Conservation (phyloP, 495 filamentous ascomycete genomes). For the Penicillium steckii region DNA sequence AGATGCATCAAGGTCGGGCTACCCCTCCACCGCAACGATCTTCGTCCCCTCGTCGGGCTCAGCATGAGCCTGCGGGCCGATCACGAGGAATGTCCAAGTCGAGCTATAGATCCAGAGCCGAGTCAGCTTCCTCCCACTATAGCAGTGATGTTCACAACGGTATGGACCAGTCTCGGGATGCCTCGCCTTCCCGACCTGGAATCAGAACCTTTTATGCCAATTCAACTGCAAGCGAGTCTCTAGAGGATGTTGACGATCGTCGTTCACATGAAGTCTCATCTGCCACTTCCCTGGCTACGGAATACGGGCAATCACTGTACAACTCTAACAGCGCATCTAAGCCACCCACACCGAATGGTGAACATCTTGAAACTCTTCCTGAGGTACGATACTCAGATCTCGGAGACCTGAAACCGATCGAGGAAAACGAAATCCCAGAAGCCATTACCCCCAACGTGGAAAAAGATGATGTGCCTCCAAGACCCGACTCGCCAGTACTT, state of each 20-base stretch:
- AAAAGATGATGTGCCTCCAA: slow-evolving; percentile 30
- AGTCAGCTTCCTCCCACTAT: slow-evolving; percentile 46
- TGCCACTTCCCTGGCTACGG: slow-evolving; percentile 23
- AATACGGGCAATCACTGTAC: slow-evolving; percentile 33
- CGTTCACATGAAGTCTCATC: slow-evolving; percentile 25
- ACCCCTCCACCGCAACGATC: slow-evolving; percentile 37
- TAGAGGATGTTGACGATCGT: slow-evolving; percentile 35
- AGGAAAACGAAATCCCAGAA: slow-evolving; percentile 30
- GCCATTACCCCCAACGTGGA: neutral
- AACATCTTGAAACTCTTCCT: slow-evolving; percentile 34
- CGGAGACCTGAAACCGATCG: slow-evolving; percentile 44
- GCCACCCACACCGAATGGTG: slow-evolving; percentile 27
- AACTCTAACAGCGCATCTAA: slow-evolving; percentile 26
- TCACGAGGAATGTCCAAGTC: slow-evolving; percentile 40
- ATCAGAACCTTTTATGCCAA: slow-evolving; percentile 44
- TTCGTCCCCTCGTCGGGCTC: slow-evolving; percentile 33
- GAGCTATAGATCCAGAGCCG: slow-evolving; percentile 45
- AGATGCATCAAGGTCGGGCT: slow-evolving; percentile 68
- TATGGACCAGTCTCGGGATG: slow-evolving; percentile 28
- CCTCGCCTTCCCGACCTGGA: slow-evolving; percentile 28
- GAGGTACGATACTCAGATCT: slow-evolving; percentile 45
- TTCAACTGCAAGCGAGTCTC: slow-evolving; percentile 44
- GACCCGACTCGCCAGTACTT: slow-evolving; percentile 77
- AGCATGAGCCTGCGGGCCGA: slow-evolving; percentile 34
- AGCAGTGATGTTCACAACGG: slow-evolving; percentile 35